Evolutionary conservation across 1,284 basidiomycete genomes (phyloP).

Genomic region (Meira miltonrushii): DNA sequence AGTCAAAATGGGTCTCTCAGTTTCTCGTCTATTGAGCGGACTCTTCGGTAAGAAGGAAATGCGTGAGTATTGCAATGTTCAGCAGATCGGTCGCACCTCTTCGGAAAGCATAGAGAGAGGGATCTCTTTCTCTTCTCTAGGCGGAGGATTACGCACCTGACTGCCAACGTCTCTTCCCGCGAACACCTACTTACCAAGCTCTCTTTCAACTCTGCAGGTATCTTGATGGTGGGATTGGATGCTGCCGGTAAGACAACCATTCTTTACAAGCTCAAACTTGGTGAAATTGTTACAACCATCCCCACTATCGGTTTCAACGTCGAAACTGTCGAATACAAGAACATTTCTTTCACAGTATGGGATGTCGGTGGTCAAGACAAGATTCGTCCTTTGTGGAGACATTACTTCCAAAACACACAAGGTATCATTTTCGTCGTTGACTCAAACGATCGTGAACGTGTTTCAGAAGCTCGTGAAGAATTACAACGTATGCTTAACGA

Average conservation of each 20-base stretch:
- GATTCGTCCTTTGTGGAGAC: conserved; percentile 69
- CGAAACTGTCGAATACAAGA: conserved; percentile 99
- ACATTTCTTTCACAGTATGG: conserved; percentile 99
- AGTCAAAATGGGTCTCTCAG: conserved; percentile 41
- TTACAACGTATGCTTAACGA: conserved; percentile 94
- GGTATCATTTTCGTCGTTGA: conserved; percentile 66
- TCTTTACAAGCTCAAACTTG: conserved; percentile 97
- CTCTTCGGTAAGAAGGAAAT: conserved; percentile 99
- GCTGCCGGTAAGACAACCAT: conserved; percentile 64
- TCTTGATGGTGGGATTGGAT: conserved; percentile 56
- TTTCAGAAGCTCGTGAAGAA: conserved; percentile 94
- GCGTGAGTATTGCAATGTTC: conserved; percentile 57
- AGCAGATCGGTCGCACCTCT: not conserved
- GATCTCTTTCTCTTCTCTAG: not conserved
- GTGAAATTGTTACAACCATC: conserved; percentile 98
- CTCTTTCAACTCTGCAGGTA: conserved; percentile 17
- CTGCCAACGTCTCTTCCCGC: not conserved
- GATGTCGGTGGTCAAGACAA: conserved; percentile 77
- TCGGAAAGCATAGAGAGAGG: not conserved
- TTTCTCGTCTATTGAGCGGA: conserved; percentile 70
- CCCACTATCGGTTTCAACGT: conserved; percentile 81
- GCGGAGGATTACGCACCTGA: not conserved
- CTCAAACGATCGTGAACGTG: conserved; percentile 78
- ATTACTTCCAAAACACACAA: conserved; percentile 59
- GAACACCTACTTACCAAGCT: not conserved